Conservation (phyloP, 2,329 filamentous ascomycete genomes). For the Clonostachys rhizophaga region DNA sequence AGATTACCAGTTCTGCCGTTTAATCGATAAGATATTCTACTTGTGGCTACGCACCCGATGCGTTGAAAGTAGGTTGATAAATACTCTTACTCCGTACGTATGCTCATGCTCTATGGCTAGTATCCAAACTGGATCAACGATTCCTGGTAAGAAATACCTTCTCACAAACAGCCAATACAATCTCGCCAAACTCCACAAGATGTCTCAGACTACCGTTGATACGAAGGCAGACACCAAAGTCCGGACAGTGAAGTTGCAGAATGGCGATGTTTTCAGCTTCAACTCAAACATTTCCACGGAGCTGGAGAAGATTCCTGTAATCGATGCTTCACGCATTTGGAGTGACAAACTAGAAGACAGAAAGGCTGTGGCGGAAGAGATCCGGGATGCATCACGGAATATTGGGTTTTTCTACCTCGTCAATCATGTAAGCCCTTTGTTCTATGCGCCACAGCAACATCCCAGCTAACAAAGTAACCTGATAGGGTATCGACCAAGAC, state of each 20-base stretch:
- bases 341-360: constrained; percentile 24
- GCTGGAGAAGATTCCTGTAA: constrained; percentile 28
- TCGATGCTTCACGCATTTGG: constrained; percentile 34
- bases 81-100: no score
- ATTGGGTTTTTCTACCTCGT: constrained; percentile 39
- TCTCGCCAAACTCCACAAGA: background rate
- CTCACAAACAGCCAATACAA: background rate
- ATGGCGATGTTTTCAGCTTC: constrained; percentile 13
- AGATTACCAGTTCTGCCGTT: no score
- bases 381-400: constrained; percentile 30
- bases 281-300: constrained; percentile 13
- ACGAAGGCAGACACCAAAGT: background rate
- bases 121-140: background rate
- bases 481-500: constrained; percentile 17
- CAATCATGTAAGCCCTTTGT: constrained; percentile 15
- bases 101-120: no score
- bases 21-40: no score
- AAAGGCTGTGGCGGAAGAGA: constrained; percentile 26
- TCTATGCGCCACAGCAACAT: background rate
- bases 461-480: constrained; percentile 3
- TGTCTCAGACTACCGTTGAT: no score
- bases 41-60: no score
- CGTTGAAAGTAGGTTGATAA: no score
- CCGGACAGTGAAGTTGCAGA: constrained; percentile 10
- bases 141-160: background rate